phyloP scores from a whole-genome alignment of 2,329 filamentous ascomycete species.

The Esteya vermicola region DNA sequence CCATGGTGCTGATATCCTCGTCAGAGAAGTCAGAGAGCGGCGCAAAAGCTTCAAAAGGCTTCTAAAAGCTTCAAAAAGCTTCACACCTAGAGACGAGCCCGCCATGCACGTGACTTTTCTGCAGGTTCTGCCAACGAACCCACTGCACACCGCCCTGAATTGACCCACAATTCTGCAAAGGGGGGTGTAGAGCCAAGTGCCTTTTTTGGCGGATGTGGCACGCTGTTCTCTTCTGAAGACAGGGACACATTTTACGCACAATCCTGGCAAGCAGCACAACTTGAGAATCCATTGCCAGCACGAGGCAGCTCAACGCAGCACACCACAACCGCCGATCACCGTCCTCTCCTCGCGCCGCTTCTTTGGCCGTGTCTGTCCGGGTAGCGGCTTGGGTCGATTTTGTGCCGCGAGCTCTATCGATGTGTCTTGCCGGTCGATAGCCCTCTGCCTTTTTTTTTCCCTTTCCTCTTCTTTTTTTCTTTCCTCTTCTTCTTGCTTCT shows the following conservation, averaged over 20 bases:
- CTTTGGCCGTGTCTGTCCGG: conserved; percentile 1
- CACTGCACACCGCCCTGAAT: conserved; percentile 8
- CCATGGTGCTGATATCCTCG: conserved; percentile 22
- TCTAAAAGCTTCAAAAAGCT: neutral
- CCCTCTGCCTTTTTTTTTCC: neutral
- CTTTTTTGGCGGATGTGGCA: too few relatives aligned
- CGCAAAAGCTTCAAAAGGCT: neutral
- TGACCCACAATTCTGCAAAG: conserved; percentile 6
- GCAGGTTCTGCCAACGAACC: conserved; percentile 10
- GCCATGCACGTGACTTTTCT: conserved; percentile 5
- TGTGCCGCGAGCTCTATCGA: neutral
- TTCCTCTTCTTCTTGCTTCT: too few relatives aligned
- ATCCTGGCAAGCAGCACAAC: neutral
- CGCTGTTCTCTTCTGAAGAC: conserved; percentile 10
- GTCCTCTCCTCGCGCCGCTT: conserved; percentile 1
- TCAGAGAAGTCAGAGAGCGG: neutral
- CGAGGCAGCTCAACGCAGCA: neutral
- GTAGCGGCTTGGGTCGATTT: conserved; percentile 3
- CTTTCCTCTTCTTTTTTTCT: neutral
- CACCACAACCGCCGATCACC: neutral
- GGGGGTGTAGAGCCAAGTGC: conserved; percentile 6
- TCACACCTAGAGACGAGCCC: neutral
- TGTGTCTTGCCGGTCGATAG: neutral
- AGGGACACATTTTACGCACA: neutral
- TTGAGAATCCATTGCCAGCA: too few relatives aligned